Percentiles rank a stretch among this genome's conserved stretches.
These are phyloP conservation scores for Macrotyloma uniflorum DNA, from an alignment of 306 rosid genomes.

Conservation along the genomic window DNA sequence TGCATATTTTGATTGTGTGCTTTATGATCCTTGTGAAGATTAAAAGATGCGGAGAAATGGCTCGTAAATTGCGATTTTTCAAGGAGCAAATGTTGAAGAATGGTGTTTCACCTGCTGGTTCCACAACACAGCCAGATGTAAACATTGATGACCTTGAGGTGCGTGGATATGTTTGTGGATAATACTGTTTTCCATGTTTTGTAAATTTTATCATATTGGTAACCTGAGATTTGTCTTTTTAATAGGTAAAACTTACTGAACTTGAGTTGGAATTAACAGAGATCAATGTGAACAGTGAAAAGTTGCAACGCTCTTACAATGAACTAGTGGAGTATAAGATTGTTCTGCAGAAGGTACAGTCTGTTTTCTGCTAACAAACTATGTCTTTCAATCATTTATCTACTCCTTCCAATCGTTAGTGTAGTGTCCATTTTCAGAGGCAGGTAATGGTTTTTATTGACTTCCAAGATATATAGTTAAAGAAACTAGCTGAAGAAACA, in stretches of 20 bases:
- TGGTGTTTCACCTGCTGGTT: conserved; percentile 57
- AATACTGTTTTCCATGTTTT: conserved; percentile 4
- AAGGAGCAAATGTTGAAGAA: conserved; percentile 90
- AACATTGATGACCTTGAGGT: conserved; percentile 88
- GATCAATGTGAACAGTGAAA: conserved; percentile 87
- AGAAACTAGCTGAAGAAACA: conserved; percentile 1
- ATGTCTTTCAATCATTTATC: conserved; percentile 1
- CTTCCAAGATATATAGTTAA: conserved; percentile 15
- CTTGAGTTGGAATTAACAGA: conserved; percentile 85
- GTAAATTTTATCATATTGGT: not conserved
- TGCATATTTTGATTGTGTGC: not conserved
- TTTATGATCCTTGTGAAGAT: conserved; percentile 51
- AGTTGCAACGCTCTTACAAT: conserved; percentile 82
- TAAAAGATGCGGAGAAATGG: conserved; percentile 94
- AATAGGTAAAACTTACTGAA: conserved; percentile 83
- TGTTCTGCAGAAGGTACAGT: conserved; percentile 78
- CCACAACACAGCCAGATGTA: conserved; percentile 42
- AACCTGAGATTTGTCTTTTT: conserved; percentile 37
- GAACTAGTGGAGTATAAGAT: conserved; percentile 91
- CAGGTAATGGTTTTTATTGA: not conserved
- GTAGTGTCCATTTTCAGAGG: not conserved
- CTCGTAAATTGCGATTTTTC: conserved; percentile 80
- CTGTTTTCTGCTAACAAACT: conserved; percentile 32
- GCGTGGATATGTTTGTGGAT: conserved; percentile 24
- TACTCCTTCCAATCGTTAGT: not conserved